Percentiles rank a stretch among this genome's conserved stretches.
These are phyloP conservation scores for Globisporangium parvum DNA, from an alignment of 352 stramenopile species.

Conservation along the genomic window DNA sequence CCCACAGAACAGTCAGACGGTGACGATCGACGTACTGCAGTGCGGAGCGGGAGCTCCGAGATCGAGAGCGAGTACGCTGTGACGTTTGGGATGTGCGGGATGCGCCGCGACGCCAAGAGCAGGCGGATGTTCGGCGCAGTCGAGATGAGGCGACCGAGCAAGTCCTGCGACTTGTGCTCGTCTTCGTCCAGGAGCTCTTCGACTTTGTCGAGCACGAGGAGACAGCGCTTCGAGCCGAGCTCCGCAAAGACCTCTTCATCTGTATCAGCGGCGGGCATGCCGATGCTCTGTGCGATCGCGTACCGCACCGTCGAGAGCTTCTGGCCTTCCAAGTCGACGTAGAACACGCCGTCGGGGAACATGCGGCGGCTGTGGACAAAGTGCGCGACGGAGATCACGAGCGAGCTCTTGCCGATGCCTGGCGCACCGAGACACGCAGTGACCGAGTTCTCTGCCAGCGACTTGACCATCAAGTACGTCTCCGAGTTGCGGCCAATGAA, in stretches of 20 bases:
- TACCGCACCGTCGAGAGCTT: constrained; percentile 77
- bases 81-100: constrained; percentile 71
- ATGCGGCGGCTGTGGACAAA: constrained; percentile 75
- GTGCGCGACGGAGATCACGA: constrained; percentile 75
- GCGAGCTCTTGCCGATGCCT: constrained; percentile 77
- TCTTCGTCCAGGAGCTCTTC: constrained; percentile 77
- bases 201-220: constrained; percentile 78
- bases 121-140: constrained; percentile 63
- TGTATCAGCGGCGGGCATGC: constrained; percentile 62
- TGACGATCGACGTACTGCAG: constrained; percentile 31
- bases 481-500: constrained; percentile 79
- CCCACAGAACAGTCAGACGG: background rate
- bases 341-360: constrained; percentile 77
- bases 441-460: constrained; percentile 64
- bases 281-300: constrained; percentile 74
- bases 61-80: constrained; percentile 76
- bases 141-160: constrained; percentile 64
- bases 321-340: constrained; percentile 78
- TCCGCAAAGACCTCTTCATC: constrained; percentile 79
- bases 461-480: constrained; percentile 75
- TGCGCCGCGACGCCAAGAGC: constrained; percentile 61
- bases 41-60: constrained; percentile 59
- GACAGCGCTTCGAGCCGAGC: constrained; percentile 53
- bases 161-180: constrained; percentile 60
- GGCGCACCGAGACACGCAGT: constrained; percentile 67